Base-by-base conservation (phyloP, 1,284 basidiomycete species). In the Kwoniella shivajii region DNA sequence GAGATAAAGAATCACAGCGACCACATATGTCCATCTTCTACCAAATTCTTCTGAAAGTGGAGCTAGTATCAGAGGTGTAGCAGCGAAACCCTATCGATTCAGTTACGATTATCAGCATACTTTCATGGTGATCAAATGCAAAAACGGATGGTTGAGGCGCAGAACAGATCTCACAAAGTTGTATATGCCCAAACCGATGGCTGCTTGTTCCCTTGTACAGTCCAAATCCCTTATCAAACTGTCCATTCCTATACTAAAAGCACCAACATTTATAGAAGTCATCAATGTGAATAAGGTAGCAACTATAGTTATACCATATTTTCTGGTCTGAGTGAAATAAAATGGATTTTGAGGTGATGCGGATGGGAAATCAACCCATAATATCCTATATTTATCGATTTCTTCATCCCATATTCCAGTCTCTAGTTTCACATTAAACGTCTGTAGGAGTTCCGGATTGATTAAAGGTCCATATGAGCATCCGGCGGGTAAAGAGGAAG, bases 31-130 rank as follows among this genome's bases (percentile, higher is more conserved):
- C 29, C 86, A 86, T 50, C 83, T 83, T 33, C 89, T 76, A 0
- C 89, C 89, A 61, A 89, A 85, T 67, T 90, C 89, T 70, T 90
- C 89, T 57, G 86, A 87, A 60, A 90, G 83, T 0, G 88, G 86
- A 0, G 88, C 85, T 0, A 86, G 81, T 2, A 89, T 79, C 10
- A 91, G 81, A 0, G 89, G 89, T 2, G 86, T 81, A 18, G 88
- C 59, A 1, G 81, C 86, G 62, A 89, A 90, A 0, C 88, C 88
- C 29, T 89, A 76, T n/a, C n/a, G n/a, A n/a, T n/a, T n/a, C n/a
- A n/a, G n/a, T n/a, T n/a, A n/a, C n/a, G n/a, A n/a, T n/a, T n/a
- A 26, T 38, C 10, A 38, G n/a, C 27, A 11, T 27, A 18, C 11
- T 31, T 27, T 22, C 24, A 29, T 4, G n/a, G 10, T 22, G 6